Base-by-base conservation (phyloP, 768 basidiomycete genomes). In the Royoungia palumana region DNA sequence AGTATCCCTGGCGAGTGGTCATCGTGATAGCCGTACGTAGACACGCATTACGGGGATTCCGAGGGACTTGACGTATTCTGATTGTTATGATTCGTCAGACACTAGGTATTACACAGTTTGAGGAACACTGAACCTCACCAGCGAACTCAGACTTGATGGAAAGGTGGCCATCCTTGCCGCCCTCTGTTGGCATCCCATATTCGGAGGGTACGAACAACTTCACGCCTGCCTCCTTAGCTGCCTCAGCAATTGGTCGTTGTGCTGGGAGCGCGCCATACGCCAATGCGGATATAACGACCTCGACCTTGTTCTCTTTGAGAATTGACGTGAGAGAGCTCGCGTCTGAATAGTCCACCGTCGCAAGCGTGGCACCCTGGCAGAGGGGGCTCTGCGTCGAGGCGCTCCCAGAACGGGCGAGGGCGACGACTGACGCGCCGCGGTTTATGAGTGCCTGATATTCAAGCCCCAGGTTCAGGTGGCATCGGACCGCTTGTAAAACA, bases 201-300 rank as follows among this genome's bases (percentile, higher is more conserved):
- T 73, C 72, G 17, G 64, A 66, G 12, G 72, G 70, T n/a, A 70
- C 70, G 41, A 73, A 72, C 41, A 74, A 35, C 51, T 69, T 68
- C 17, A 73, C 69, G 1, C 59, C 64, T 0, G 70, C 71, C 32
- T 55, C 57, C 47, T 69, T 69, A 21, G 72, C 67, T 13, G 72
- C 72, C 7, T 68, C 64, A 13, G 64, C 70, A 30, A 73, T 46
- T 2, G 53, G 36, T 22, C 53, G 54, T 43, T 71, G 69, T 6
- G 52, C 54, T 3, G 45, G 35, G 13, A 65, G 53, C 7, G 59
- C 70, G 7, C 56, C 61, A 3, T 57, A 61, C 14, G 65, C 63
- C 34, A 72, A 35, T 6, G 68, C 63, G 13, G 69, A 72, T 30
- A 72, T 36, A 32, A 71, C 53, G 13, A 72, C 70, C 34, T 71